Conservation (phyloP, 305 asterid genomes). For the Withania somnifera region DNA sequence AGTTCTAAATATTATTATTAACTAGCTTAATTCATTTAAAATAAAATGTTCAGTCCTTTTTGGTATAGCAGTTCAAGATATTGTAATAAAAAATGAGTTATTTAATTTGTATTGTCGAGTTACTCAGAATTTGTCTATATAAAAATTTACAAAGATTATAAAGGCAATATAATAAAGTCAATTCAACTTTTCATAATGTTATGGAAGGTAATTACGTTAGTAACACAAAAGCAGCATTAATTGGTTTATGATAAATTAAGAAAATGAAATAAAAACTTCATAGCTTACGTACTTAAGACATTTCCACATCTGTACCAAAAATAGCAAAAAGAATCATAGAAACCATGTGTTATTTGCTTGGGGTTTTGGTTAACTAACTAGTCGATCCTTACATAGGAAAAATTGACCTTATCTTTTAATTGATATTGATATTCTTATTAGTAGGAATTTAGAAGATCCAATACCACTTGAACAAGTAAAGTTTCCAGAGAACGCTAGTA, state of each 20-base stretch:
- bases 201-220: too few relatives aligned
- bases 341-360: neutral
- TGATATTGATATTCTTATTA: neutral
- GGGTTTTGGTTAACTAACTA: constrained; percentile 2
- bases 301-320: neutral
- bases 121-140: neutral
- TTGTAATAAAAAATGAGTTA: too few relatives aligned
- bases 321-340: neutral
- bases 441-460: neutral
- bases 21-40: too few relatives aligned
- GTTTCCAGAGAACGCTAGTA: neutral
- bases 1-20: too few relatives aligned
- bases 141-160: neutral
- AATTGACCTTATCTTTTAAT: neutral
- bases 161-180: neutral
- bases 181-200: neutral
- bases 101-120: too few relatives aligned
- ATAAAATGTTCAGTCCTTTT: neutral
- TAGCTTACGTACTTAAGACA: neutral
- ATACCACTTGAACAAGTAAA: neutral
- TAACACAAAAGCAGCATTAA: too few relatives aligned
- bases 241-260: neutral
- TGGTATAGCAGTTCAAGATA: neutral
- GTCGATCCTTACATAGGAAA: neutral
- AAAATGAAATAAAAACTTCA: neutral